phyloP scores from a whole-genome alignment of 768 basidiomycete species.

The Auricularia auricula-judae region DNA sequence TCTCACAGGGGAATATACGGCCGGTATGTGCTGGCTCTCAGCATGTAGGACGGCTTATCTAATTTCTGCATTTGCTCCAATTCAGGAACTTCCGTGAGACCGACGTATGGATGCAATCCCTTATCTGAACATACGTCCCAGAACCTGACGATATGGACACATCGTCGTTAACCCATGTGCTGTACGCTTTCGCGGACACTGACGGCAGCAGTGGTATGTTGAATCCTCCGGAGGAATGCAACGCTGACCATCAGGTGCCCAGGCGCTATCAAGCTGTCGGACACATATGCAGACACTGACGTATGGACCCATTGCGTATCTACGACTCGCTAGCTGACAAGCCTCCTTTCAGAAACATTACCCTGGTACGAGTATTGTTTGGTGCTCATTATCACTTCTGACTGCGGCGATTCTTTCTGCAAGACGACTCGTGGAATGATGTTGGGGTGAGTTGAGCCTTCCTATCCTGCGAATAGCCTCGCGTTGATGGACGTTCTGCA shows the following conservation, averaged over 20 bases:
- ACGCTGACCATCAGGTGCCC: not conserved
- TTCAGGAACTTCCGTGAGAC: constrained; percentile 45
- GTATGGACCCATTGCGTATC: not conserved
- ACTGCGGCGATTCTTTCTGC: too few relatives aligned
- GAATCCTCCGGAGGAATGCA: not conserved
- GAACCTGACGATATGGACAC: constrained; percentile 56
- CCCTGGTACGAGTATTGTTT: constrained; percentile 22
- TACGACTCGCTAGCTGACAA: constrained; percentile 1
- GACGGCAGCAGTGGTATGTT: constrained; percentile 58
- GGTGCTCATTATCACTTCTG: too few relatives aligned
- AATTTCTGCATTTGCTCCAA: not conserved
- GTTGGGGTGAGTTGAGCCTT: constrained; percentile 37
- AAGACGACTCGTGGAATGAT: constrained; percentile 26
- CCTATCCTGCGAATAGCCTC: not conserved
- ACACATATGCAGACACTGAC: not conserved
- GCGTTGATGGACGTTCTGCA: constrained; percentile 21
- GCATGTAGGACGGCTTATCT: not conserved
- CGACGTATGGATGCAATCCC: constrained; percentile 3
- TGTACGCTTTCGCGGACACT: constrained; percentile 61
- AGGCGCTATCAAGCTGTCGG: not conserved
- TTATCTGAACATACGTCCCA: constrained; percentile 18
- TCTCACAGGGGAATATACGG: constrained; percentile 42
- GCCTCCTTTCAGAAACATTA: constrained; percentile 33
- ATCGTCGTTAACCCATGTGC: constrained; percentile 56
- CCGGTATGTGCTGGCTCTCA: not conserved